Evolutionary conservation across 495 filamentous ascomycete species (phyloP), one percentile per base, ranked within the genome.

Genomic region (Neurospora cerealis): DNA sequence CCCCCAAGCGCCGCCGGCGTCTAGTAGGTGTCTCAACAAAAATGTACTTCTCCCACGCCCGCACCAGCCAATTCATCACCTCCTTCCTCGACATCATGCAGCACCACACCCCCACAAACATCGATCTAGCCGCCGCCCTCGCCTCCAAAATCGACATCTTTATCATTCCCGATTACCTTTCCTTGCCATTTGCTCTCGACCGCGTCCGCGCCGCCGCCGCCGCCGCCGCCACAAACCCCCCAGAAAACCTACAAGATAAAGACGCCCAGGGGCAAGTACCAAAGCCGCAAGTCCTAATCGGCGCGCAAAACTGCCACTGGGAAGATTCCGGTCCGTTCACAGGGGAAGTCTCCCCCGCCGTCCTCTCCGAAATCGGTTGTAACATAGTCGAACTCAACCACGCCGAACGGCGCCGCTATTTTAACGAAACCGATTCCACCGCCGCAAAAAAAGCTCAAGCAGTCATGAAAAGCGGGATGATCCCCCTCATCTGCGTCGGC

Each of bases 1-100:
- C 60, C 83, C 87, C 66, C 73, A 82, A 17, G 83, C 21, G 2
- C 0, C 88, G 87, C n/a, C 85, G 88, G 74, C 91, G 88, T 73
- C 85, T 95, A 71, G 87, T 96, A 70, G 91, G 92, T 79, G 90
- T 95, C 80, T 92, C 89, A 71, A 87, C 92, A 32, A 95, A 96
- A 79, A 93, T 94, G 89, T 95, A 95, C 86, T 95, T 95, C 81
- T 87, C 88, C 82, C 87, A 90, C 28, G 81, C 87, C 24, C 83
- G 83, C 72, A 94, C 93, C 17, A 82, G 84, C 71, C 76, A 83
- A 66, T 96, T 93, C 83, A 83, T 91, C 74, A 78, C 83, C 60
- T 82, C 83, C 72, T 83, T 94, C 46, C 83, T 90, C 28, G 77
- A 84, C 9, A 21, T 39, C 9, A 39, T 39, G 38, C 9, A 39